These are phyloP conservation scores for Blastobotrys elegans DNA, from an alignment of 1,139 yeast species.

Conservation along the genomic window DNA sequence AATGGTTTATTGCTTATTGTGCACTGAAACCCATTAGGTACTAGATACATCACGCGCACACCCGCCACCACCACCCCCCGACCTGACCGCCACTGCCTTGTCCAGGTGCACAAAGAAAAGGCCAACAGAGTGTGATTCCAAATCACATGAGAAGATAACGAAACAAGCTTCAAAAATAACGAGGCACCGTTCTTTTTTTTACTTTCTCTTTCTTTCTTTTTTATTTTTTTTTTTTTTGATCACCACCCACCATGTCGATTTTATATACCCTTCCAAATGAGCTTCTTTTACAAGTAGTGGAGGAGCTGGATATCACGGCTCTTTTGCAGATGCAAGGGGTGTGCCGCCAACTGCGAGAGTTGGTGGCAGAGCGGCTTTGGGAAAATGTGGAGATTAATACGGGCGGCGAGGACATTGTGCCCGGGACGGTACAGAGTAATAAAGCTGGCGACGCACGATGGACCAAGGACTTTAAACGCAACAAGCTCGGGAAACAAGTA, in stretches of 20 bases:
- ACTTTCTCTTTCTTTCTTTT: too few relatives aligned
- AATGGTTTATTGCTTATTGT: too few relatives aligned
- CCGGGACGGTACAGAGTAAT: neutral
- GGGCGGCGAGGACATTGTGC: neutral
- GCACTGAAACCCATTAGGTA: too few relatives aligned
- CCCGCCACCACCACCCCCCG: too few relatives aligned
- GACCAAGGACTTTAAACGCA: conserved; percentile 9
- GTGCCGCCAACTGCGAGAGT: conserved; percentile 6
- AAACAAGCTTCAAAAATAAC: too few relatives aligned
- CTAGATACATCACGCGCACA: too few relatives aligned
- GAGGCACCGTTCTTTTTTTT: too few relatives aligned
- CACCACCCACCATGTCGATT: neutral
- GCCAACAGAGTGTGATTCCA: too few relatives aligned
- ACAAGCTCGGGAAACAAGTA: conserved; percentile 4
- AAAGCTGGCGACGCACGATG: conserved; percentile 12
- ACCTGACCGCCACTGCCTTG: too few relatives aligned
- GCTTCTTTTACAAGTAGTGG: conserved; percentile 4
- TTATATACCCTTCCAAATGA: conserved; percentile 11
- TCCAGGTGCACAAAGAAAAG: too few relatives aligned
- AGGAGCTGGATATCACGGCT: conserved; percentile 3
- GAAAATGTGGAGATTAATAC: conserved; percentile 15
- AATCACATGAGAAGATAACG: too few relatives aligned
- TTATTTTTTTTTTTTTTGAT: too few relatives aligned
- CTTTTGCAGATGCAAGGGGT: conserved; percentile 7
- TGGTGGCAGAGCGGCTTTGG: conserved; percentile 15